These are phyloP conservation scores for Tillandsia leiboldiana DNA, from an alignment of 176 grass and related monocot species.

Conservation along the genomic window DNA sequence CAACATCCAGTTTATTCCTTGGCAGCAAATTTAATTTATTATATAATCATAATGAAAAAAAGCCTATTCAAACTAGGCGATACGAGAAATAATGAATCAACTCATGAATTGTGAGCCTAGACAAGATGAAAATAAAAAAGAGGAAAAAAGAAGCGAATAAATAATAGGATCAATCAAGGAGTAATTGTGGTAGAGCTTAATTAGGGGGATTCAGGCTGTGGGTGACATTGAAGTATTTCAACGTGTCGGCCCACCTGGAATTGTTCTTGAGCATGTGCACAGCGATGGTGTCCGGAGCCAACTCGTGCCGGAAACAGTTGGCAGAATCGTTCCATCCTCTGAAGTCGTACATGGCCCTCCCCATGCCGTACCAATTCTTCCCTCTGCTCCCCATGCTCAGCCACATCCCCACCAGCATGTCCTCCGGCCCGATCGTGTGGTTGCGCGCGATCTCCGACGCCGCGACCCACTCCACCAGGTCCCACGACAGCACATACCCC, in stretches of 20 bases:
- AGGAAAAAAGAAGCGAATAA: not conserved
- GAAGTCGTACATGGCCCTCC: conserved; percentile 2
- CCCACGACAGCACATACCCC: conserved; percentile 15
- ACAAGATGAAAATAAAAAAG: not conserved
- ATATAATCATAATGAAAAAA: too few species aligned
- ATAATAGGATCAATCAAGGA: not conserved
- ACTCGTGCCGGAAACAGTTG: conserved; percentile 9
- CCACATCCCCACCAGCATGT: conserved; percentile 10
- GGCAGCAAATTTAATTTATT: too few species aligned
- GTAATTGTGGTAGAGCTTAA: not conserved
- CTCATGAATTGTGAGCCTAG: too few species aligned
- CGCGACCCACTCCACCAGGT: conserved; percentile 14
- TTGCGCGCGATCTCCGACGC: not conserved
- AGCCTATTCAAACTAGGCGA: too few species aligned
- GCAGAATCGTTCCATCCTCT: not conserved
- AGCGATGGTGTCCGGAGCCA: conserved; percentile 8
- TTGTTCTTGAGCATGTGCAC: conserved; percentile 15
- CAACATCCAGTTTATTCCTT: too few species aligned
- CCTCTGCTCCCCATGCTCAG: not conserved
- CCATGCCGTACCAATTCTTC: conserved; percentile 1
- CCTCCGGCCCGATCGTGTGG: conserved; percentile 1
- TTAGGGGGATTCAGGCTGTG: not conserved
- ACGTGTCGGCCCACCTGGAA: conserved; percentile 4
- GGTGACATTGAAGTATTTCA: conserved; percentile 9
- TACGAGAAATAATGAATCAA: too few species aligned